Conservation (phyloP, 164 flowering plant species). For the Vitis rotundifolia region DNA sequence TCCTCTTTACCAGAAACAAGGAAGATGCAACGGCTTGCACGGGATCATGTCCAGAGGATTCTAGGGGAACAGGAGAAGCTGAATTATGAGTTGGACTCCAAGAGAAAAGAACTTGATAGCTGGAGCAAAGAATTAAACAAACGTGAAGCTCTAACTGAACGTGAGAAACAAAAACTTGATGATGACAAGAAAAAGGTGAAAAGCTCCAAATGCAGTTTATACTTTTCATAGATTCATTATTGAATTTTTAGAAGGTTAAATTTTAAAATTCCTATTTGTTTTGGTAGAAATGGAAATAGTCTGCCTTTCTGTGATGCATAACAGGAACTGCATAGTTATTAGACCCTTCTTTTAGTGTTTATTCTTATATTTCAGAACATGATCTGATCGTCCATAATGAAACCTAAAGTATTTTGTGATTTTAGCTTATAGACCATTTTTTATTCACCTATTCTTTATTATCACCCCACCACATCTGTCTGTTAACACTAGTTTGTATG, state of each 20-base stretch:
- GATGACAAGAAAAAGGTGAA: conserved; percentile 66
- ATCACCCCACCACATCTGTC: background rate
- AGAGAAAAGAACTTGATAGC: conserved; percentile 41
- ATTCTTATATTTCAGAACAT: background rate
- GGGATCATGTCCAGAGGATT: conserved; percentile 38
- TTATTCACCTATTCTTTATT: background rate
- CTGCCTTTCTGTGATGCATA: background rate
- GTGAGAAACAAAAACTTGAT: conserved; percentile 60
- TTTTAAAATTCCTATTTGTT: background rate
- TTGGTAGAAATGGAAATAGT: background rate
- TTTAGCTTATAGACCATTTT: background rate
- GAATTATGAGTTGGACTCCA: conserved; percentile 43
- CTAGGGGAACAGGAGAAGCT: conserved; percentile 50
- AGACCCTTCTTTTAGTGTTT: background rate
- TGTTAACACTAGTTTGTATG: background rate
- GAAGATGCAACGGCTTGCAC: conserved; percentile 57
- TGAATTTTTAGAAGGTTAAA: no score
- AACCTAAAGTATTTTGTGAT: background rate
- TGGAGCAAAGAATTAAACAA: conserved; percentile 56
- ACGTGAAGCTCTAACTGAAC: conserved; percentile 60
- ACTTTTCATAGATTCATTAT: no score
- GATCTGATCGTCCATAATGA: background rate
- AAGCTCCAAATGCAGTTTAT: no score
- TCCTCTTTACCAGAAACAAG: conserved; percentile 43
- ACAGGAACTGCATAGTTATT: background rate